phyloP scores from a whole-genome alignment of 1,139 yeast genomes.

The Williopsis jadinii region DNA sequence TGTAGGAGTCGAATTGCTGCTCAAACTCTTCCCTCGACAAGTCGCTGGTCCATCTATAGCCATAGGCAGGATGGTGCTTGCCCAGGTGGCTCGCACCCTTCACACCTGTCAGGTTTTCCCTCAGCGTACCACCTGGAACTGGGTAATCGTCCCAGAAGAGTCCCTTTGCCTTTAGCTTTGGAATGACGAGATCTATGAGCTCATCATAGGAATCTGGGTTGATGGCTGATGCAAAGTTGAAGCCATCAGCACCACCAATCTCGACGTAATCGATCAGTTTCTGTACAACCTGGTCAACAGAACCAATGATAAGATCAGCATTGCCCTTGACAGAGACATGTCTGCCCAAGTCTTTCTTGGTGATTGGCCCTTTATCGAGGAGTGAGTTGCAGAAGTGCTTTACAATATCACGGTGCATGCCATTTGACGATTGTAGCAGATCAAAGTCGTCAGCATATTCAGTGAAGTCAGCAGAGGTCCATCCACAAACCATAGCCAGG shows the following conservation, averaged over 20 bases:
- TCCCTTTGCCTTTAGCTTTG: conserved; percentile 25
- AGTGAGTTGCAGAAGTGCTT: conserved; percentile 4
- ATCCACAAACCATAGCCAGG: conserved; percentile 8
- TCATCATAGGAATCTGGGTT: conserved; percentile 26
- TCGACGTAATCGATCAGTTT: conserved; percentile 24
- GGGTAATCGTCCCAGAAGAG: conserved; percentile 24
- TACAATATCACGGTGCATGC: conserved; percentile 6
- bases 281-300: conserved; percentile 25
- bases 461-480: conserved; percentile 6
- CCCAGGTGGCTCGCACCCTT: conserved; percentile 15
- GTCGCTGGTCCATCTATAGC: no score
- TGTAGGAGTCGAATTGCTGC: no score
- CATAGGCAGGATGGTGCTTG: conserved; percentile 23
- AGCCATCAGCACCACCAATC: conserved; percentile 27
- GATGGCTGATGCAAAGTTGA: conserved; percentile 23
- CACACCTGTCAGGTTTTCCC: conserved; percentile 19
- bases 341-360: conserved; percentile 1
- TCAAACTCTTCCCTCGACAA: no score
- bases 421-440: conserved; percentile 1
- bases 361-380: conserved; percentile 4
- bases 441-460: conserved; percentile 8
- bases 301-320: conserved; percentile 12
- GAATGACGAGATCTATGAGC: conserved; percentile 23
- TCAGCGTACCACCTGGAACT: conserved; percentile 15
- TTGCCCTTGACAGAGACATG: conserved; percentile 8